A percentile compares a stretch with the other conserved stretches of the same genome.
phyloP scores from a whole-genome alignment of 1,139 yeast species.

The Meyerozyma smithsonii region DNA sequence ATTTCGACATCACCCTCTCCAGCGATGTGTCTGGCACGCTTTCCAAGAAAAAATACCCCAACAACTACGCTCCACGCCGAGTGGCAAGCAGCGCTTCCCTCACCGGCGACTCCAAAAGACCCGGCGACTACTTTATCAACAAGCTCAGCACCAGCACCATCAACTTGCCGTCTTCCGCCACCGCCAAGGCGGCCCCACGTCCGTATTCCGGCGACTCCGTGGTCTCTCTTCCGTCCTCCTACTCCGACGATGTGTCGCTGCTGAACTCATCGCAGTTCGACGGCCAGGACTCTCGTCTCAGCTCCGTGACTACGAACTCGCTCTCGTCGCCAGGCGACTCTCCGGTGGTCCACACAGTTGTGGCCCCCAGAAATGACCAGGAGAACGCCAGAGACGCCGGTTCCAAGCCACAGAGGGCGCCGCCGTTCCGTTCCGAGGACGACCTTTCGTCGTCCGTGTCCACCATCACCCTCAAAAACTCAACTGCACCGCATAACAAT shows the following conservation, averaged over 20 bases:
- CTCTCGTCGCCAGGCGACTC: constrained; percentile 9
- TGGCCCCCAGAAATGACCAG: background rate
- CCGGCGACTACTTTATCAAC: constrained; percentile 40
- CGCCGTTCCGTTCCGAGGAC: constrained; percentile 1
- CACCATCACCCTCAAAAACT: constrained; percentile 18
- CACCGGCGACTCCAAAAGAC: constrained; percentile 28
- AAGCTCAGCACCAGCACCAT: constrained; percentile 19
- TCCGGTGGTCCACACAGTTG: background rate
- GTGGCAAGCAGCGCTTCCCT: constrained; percentile 26
- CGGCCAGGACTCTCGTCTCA: constrained; percentile 31
- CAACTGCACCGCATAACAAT: background rate
- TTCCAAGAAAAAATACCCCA: constrained; percentile 4
- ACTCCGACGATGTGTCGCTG: constrained; percentile 34
- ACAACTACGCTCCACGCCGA: constrained; percentile 17
- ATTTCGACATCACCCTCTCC: constrained; percentile 25
- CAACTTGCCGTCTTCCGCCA: constrained; percentile 6
- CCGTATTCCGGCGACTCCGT: constrained; percentile 37
- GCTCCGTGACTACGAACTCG: constrained; percentile 34
- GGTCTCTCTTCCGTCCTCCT: constrained; percentile 29
- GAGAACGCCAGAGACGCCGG: constrained; percentile 1
- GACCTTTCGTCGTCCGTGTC: constrained; percentile 18
- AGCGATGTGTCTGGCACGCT: background rate
- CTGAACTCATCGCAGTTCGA: constrained; percentile 35
- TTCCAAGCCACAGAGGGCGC: background rate
- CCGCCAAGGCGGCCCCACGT: constrained; percentile 9